These are phyloP conservation scores for Gossypium sturtianum DNA, from an alignment of 345 rosid species.

Conservation along the genomic window DNA sequence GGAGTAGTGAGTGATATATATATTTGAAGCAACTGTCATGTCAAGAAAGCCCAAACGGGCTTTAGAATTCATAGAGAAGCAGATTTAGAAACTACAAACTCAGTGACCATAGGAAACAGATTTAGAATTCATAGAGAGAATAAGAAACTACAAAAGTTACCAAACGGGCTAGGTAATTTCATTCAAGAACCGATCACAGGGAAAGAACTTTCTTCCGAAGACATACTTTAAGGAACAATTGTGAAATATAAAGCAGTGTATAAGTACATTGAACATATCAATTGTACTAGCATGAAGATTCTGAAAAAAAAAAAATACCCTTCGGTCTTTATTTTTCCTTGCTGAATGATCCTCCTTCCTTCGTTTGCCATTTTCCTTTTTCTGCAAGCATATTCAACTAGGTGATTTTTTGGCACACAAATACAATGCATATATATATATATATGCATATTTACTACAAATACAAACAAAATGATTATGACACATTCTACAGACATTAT, in stretches of 20 bases:
- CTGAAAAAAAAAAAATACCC: slow-evolving; percentile 36
- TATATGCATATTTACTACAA: background rate
- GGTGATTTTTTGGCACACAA: slow-evolving; percentile 6
- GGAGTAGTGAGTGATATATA: background rate
- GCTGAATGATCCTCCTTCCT: slow-evolving; percentile 77
- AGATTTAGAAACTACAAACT: background rate
- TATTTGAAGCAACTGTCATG: background rate
- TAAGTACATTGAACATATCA: background rate
- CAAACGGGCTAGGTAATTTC: background rate
- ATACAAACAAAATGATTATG: background rate
- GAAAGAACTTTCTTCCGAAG: background rate
- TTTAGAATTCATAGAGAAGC: background rate
- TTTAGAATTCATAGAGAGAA: background rate
- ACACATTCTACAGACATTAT: background rate
- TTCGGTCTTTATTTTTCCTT: slow-evolving; percentile 73
- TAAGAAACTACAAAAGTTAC: background rate
- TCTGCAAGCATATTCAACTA: slow-evolving; percentile 38
- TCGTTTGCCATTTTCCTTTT: slow-evolving; percentile 73
- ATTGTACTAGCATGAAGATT: background rate
- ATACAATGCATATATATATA: background rate
- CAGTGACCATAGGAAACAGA: background rate
- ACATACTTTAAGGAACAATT: background rate
- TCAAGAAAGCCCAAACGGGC: background rate
- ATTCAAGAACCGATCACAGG: background rate
- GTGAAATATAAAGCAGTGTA: background rate